Percentiles rank a stretch among this genome's conserved stretches.
Conservation (phyloP, 164 flowering plant genomes). For the Chimonanthus praecox region DNA sequence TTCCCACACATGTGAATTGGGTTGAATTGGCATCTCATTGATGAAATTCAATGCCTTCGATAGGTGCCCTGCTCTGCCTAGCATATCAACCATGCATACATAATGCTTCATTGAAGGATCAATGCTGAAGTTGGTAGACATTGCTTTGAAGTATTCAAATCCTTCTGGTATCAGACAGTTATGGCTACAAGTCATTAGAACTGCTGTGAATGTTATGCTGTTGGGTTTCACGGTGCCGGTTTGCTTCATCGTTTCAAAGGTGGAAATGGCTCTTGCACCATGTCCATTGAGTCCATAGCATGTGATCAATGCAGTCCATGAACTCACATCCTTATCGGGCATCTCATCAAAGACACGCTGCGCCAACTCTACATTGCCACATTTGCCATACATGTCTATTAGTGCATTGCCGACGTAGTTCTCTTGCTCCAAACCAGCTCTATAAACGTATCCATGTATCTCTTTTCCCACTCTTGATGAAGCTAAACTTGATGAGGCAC, state of each 20-base stretch:
- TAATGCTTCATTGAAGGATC: slow-evolving; percentile 16
- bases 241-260: slow-evolving; percentile 14
- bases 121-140: slow-evolving; percentile 8
- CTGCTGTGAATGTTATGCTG: slow-evolving; percentile 10
- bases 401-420: slow-evolving; percentile 11
- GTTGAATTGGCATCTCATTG: slow-evolving; percentile 11
- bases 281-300: slow-evolving; percentile 13
- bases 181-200: slow-evolving; percentile 17
- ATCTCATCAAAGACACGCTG: slow-evolving; percentile 8
- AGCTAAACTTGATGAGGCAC: slow-evolving; percentile 6
- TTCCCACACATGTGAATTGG: slow-evolving; percentile 14
- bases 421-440: not conserved
- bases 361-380: slow-evolving; percentile 6
- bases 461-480: slow-evolving; percentile 11
- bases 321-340: slow-evolving; percentile 15
- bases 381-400: slow-evolving; percentile 18
- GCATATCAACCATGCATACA: slow-evolving; percentile 18
- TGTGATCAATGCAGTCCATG: slow-evolving; percentile 17
- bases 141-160: slow-evolving; percentile 9
- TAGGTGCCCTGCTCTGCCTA: slow-evolving; percentile 18
- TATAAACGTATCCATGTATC: slow-evolving; percentile 10
- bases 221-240: slow-evolving; percentile 6
- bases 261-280: slow-evolving; percentile 8
- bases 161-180: slow-evolving; percentile 12
- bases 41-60: slow-evolving; percentile 14